Evolutionary conservation across 257 asterid genomes (phyloP).

Genomic region (Solanum piurae): DNA sequence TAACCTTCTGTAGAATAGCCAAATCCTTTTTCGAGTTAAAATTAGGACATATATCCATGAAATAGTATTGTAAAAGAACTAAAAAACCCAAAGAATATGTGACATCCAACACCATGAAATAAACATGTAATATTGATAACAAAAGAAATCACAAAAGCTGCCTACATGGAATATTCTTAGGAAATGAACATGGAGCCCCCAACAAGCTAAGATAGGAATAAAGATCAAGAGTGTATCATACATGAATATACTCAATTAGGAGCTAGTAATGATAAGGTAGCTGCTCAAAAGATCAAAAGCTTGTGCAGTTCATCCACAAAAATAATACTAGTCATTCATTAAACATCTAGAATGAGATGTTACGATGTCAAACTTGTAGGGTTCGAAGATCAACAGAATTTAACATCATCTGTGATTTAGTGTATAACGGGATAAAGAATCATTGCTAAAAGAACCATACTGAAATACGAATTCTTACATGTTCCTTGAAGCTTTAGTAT

Average conservation of each 20-base stretch:
- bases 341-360: neutral
- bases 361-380: neutral
- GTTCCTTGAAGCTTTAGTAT: slow-evolving; percentile 86
- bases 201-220: neutral
- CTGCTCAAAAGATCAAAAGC: neutral
- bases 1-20: neutral
- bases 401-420: neutral
- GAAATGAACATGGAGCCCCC: neutral
- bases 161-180: neutral
- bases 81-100: neutral
- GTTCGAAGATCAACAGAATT: neutral
- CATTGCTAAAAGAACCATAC: neutral
- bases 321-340: neutral
- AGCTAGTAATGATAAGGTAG: neutral
- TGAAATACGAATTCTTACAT: slow-evolving; percentile 32
- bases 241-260: neutral
- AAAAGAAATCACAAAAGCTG: neutral
- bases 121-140: neutral
- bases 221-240: neutral
- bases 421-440: neutral
- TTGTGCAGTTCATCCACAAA: neutral
- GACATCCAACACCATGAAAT: neutral
- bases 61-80: neutral
- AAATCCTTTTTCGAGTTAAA: neutral
- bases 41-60: neutral